Conservation (phyloP, 177 flowering plant genomes). For the Vitis hybrid region DNA sequence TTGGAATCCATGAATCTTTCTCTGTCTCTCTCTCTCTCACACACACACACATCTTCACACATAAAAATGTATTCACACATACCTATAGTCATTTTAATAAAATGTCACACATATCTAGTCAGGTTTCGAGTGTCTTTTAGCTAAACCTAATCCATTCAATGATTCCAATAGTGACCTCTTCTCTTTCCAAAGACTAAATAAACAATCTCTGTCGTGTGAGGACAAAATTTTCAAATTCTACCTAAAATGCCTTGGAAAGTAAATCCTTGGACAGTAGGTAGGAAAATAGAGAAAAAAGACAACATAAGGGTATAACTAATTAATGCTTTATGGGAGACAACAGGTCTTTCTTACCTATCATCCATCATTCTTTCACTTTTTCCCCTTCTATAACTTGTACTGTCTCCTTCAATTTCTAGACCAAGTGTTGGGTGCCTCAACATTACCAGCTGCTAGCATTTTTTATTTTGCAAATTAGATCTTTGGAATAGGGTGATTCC, state of each 20-base stretch:
- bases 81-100: not conserved
- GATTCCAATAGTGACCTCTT: slow-evolving; percentile 27
- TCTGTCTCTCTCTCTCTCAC: not conserved
- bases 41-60: not conserved
- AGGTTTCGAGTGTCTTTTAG: slow-evolving; percentile 30
- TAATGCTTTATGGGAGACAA: not conserved
- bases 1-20: slow-evolving; percentile 20
- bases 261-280: slow-evolving; percentile 39
- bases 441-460: not conserved
- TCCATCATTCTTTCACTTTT: not conserved
- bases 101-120: slow-evolving; percentile 25
- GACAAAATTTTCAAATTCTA: slow-evolving; percentile 39
- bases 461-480: not conserved
- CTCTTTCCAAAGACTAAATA: slow-evolving; percentile 22
- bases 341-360: not conserved
- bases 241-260: slow-evolving; percentile 42
- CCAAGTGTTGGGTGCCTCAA: not conserved
- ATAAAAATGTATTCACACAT: slow-evolving; percentile 1
- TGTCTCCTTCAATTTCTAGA: not conserved
- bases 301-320: slow-evolving; percentile 3
- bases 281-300: slow-evolving; percentile 9
- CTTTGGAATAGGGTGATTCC: no score
- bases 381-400: not conserved
- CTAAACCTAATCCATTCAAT: slow-evolving; percentile 22
- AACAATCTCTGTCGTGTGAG: slow-evolving; percentile 9